A percentile compares a stretch with the other conserved stretches of the same genome.
Evolutionary conservation across 352 stramenopile genomes (phyloP).

Genomic region (Pythium periplocum): DNA sequence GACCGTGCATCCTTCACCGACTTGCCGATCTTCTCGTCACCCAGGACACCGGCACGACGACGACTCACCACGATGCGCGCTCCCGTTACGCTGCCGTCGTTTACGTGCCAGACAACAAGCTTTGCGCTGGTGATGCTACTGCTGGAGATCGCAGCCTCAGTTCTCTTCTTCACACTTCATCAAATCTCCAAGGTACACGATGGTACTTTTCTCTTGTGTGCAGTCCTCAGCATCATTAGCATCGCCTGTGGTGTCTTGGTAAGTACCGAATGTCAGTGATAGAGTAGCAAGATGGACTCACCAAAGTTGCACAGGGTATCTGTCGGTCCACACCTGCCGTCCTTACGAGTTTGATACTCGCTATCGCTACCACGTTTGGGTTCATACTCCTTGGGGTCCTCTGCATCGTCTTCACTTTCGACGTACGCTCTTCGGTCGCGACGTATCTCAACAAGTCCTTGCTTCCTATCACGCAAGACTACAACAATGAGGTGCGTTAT

Average conservation of each 20-base stretch:
- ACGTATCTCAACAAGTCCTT: conserved; percentile 50
- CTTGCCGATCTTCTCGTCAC: too few species aligned
- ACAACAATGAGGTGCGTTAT: conserved; percentile 31
- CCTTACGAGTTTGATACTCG: conserved; percentile 49
- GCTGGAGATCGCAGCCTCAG: conserved; percentile 30
- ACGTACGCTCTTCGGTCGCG: conserved; percentile 37
- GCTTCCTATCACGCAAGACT: conserved; percentile 18
- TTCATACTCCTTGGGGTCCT: conserved; percentile 48
- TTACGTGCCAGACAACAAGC: conserved; percentile 45
- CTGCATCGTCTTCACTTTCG: conserved; percentile 45
- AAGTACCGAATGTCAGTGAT: conserved; percentile 6
- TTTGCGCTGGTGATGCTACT: conserved; percentile 30
- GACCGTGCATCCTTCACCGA: too few species aligned
- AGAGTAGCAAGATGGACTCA: not conserved
- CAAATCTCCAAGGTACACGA: conserved; percentile 29
- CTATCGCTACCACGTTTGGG: conserved; percentile 39
- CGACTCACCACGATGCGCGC: conserved; percentile 4
- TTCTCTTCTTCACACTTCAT: conserved; percentile 36
- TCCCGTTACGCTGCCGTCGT: conserved; percentile 29
- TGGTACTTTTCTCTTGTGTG: conserved; percentile 26
- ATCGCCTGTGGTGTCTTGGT: conserved; percentile 43
- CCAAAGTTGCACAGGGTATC: conserved; percentile 22
- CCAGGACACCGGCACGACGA: too few species aligned
- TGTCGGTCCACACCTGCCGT: conserved; percentile 44
- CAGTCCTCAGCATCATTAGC: conserved; percentile 31